Conservation (phyloP, 306 rosid species). For the Hippophae gyantsensis region DNA sequence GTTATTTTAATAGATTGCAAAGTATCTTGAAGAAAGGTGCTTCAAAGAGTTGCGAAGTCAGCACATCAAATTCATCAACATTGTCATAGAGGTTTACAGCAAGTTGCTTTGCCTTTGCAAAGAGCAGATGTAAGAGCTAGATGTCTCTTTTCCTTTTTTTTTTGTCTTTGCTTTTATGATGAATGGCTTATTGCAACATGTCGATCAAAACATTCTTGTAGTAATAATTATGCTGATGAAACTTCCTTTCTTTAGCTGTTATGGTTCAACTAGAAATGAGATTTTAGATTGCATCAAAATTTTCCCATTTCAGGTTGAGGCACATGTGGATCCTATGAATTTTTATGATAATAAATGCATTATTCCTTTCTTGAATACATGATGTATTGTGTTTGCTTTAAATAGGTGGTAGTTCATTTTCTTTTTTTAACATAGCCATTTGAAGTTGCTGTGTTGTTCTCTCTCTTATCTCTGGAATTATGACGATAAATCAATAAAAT, state of each 20-base stretch:
- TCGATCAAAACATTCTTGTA: neutral
- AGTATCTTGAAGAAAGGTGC: constrained; percentile 92
- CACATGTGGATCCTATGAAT: too few relatives aligned
- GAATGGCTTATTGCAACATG: neutral
- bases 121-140: constrained; percentile 82
- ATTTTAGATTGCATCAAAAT: too few relatives aligned
- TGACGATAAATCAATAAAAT: neutral
- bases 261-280: too few relatives aligned
- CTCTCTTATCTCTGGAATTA: neutral
- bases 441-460: neutral
- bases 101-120: constrained; percentile 79
- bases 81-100: constrained; percentile 59
- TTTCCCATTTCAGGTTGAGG: too few relatives aligned
- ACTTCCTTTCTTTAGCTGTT: neutral
- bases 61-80: constrained; percentile 52
- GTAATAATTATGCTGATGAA: neutral
- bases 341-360: too few relatives aligned
- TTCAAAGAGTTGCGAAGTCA: constrained; percentile 69
- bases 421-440: neutral
- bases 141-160: constrained; percentile 8
- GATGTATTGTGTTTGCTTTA: too few relatives aligned
- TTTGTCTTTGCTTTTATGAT: neutral
- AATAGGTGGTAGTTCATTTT: too few relatives aligned
- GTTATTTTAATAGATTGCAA: constrained; percentile 54
- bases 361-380: too few relatives aligned